phyloP scores from a whole-genome alignment of 352 stramenopile genomes.

The Globisporangium paroecandrum region DNA sequence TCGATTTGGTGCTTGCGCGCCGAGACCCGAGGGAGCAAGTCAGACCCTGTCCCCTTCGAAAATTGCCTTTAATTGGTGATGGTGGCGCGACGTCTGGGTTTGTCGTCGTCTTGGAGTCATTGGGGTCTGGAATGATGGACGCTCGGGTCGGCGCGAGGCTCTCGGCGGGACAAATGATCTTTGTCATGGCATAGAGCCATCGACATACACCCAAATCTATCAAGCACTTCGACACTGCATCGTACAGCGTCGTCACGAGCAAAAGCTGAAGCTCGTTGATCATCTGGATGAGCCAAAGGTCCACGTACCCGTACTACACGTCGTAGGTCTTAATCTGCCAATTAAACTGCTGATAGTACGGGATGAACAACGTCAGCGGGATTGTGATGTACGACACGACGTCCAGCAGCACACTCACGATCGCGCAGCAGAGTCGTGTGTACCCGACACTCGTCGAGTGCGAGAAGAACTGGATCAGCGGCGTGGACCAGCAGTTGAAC shows the following conservation, averaged over 20 bases:
- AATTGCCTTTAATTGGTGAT: not conserved
- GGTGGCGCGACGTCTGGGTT: not conserved
- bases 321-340: conserved; percentile 17
- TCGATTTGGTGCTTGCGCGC: conserved; percentile 7
- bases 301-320: conserved; percentile 25
- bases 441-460: not conserved
- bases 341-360: conserved; percentile 25
- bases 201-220: conserved; percentile 27
- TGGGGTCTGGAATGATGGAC: not conserved
- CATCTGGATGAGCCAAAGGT: conserved; percentile 29
- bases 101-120: not conserved
- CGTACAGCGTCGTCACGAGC: conserved; percentile 25
- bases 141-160: not conserved
- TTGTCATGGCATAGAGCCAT: conserved; percentile 28
- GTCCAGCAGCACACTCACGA: conserved; percentile 31
- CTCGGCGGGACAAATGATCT: conserved; percentile 4
- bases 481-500: conserved; percentile 30
- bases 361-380: conserved; percentile 19
- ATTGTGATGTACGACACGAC: conserved; percentile 28
- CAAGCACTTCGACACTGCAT: conserved; percentile 24
- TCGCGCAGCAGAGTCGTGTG: not conserved
- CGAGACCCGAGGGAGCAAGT: not conserved
- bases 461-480: not conserved
- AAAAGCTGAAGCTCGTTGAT: conserved; percentile 36
- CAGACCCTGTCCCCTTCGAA: not conserved